These are phyloP conservation scores for Actinomortierella ambigua DNA, from an alignment of 371 early-diverging fungal species.

Conservation along the genomic window DNA sequence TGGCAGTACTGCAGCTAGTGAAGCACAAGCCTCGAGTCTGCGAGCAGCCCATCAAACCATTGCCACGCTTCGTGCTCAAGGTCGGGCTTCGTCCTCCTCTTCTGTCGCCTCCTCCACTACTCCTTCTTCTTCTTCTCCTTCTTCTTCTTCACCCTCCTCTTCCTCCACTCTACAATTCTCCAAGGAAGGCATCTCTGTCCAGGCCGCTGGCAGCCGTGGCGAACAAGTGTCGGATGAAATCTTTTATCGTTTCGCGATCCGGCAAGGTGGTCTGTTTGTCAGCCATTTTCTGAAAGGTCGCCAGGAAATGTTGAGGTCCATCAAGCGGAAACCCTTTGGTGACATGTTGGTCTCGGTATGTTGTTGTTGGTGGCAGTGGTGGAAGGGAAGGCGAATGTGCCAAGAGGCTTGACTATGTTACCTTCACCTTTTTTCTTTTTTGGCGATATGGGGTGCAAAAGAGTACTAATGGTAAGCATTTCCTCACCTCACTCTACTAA, in stretches of 20 bases:
- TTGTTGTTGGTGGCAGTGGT: too few species aligned
- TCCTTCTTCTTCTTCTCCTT: background rate
- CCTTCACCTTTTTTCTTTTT: background rate
- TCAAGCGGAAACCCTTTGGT: conserved; percentile 37
- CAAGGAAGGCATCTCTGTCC: too few species aligned
- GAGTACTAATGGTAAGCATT: too few species aligned
- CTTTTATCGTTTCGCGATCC: conserved; percentile 36
- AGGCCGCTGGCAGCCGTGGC: too few species aligned
- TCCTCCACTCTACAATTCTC: background rate
- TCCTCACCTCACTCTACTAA: background rate
- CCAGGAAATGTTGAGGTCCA: conserved; percentile 38
- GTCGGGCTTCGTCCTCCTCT: background rate
- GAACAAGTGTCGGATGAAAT: conserved; percentile 1
- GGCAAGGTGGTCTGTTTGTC: conserved; percentile 39
- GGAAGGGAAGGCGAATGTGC: too few species aligned
- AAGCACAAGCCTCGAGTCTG: too few species aligned
- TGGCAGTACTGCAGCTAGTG: too few species aligned
- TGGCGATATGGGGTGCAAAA: background rate
- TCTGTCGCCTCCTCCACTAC: background rate
- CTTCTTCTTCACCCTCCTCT: background rate
- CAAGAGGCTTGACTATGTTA: too few species aligned
- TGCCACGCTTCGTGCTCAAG: too few species aligned
- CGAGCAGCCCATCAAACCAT: too few species aligned
- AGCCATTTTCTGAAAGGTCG: conserved; percentile 43
- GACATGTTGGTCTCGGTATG: conserved; percentile 35